phyloP scores from a whole-genome alignment of 208 protist genomes.

The Histomonas meleagridis region DNA sequence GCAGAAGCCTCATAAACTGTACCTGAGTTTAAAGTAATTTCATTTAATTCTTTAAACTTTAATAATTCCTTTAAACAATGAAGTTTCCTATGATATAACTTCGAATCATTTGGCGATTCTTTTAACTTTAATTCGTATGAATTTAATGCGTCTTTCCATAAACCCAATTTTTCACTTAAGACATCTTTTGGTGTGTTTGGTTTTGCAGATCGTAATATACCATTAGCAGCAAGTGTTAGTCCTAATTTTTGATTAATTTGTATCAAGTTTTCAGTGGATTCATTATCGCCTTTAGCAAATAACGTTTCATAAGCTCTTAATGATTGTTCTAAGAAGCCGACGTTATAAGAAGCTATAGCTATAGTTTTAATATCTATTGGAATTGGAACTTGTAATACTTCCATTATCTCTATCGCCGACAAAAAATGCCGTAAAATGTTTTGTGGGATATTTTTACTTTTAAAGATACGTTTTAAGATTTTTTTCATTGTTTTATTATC shows the following conservation, averaged over 20 bases:
- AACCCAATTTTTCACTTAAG: neutral
- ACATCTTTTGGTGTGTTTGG: neutral
- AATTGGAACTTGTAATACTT: neutral
- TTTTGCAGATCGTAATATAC: neutral
- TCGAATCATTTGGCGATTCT: neutral
- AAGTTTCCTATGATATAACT: neutral
- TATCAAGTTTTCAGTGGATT: neutral
- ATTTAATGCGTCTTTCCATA: constrained; percentile 10
- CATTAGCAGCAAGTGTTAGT: neutral
- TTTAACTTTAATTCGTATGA: neutral
- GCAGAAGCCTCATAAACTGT: too few relatives aligned
- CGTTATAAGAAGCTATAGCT: neutral
- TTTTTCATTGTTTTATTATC: neutral
- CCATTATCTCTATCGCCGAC: neutral
- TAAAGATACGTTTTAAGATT: neutral
- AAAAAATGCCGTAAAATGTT: neutral
- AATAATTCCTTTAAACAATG: neutral
- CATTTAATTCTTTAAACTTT: neutral
- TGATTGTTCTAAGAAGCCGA: neutral
- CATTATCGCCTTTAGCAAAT: neutral
- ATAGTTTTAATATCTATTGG: neutral
- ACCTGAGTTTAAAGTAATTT: neutral
- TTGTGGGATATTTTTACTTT: neutral
- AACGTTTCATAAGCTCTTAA: neutral
- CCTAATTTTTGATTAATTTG: neutral